Base-by-base conservation (phyloP, 2,329 filamentous ascomycete species). In the Anisogramma anomala region DNA sequence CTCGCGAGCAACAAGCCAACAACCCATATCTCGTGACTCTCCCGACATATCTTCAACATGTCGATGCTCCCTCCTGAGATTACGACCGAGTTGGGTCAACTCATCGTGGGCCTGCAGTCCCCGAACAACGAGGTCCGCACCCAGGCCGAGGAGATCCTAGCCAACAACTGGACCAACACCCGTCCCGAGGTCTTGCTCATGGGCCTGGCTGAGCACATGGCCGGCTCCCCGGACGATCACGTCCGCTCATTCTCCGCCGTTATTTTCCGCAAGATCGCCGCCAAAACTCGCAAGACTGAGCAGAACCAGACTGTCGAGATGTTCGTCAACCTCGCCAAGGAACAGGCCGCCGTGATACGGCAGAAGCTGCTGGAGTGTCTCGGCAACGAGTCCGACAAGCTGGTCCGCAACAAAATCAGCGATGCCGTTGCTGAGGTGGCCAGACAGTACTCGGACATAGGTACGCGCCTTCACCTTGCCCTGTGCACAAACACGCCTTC, bases 351-450 rank as follows among this genome's bases (percentile, higher is more conserved):
- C 36, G 80, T 77, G 35, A 94, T 96, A 54, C 79, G 87, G 52
- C 74, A 82, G 55, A 94, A 89, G 61, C 69, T 96, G 44, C 72
- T 96, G 31, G 75, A 88, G 55, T 79, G 77, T 39, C 69, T 95
- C 39, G 77, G 77, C 43, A 70, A 68, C 47, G 91, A 96, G 65
- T 67, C 74, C 17, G 75, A 83, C 48, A 74, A 79, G 47, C 69
- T 75, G 28, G 84, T 94, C 34, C 75, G 91, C 54, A 91, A 94
- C 67, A 98, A 98, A 64, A 84, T 96, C 58, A 91, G 88, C 53
- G 91, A 98, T 64, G 87, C 89, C n/a, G 84, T 96, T 48, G 91
- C 91, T 18, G 91, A 98, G 64, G 72, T 98, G 46, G 91, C 89
- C 33, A 79, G 91, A 55, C 87, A 98, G 66, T 95, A 95, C 63